Percentiles rank a stretch among this genome's conserved stretches.
phyloP scores from a whole-genome alignment of 768 basidiomycete species.

The Inosperma sp. region DNA sequence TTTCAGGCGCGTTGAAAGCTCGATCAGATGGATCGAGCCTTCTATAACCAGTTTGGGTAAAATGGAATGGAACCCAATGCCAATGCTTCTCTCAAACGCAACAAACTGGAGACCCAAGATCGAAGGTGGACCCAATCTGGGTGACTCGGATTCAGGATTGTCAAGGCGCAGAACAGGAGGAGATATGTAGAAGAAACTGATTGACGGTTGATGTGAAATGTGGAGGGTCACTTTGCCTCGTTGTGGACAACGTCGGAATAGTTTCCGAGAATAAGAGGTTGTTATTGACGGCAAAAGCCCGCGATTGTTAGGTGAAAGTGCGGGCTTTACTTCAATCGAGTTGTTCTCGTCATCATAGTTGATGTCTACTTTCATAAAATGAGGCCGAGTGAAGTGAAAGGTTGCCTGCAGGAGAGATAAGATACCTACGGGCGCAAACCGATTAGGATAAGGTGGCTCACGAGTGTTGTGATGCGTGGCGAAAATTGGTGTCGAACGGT shows the following conservation, averaged over 20 bases:
- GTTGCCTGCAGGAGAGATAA: constrained; percentile 32
- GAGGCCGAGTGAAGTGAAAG: constrained; percentile 38
- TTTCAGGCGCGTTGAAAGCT: constrained; percentile 52
- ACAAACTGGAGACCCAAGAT: constrained; percentile 47
- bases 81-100: constrained; percentile 44
- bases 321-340: constrained; percentile 36
- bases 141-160: constrained; percentile 18
- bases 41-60: constrained; percentile 48
- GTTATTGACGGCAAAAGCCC: constrained; percentile 34
- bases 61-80: constrained; percentile 44
- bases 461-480: constrained; percentile 52
- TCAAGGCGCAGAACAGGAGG: constrained; percentile 34
- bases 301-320: constrained; percentile 32
- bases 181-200: constrained; percentile 42
- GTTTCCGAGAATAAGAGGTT: constrained; percentile 44
- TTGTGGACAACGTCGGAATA: constrained; percentile 46
- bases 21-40: constrained; percentile 47
- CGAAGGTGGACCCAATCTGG: constrained; percentile 37
- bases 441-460: constrained; percentile 20
- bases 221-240: constrained; percentile 43
- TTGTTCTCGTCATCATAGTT: constrained; percentile 50
- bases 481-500: constrained; percentile 77
- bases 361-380: constrained; percentile 37
- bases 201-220: constrained; percentile 30
- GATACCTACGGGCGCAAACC: neutral